These are phyloP conservation scores for Neurospora sp. DNA, from an alignment of 495 filamentous ascomycete species.

Conservation along the genomic window DNA sequence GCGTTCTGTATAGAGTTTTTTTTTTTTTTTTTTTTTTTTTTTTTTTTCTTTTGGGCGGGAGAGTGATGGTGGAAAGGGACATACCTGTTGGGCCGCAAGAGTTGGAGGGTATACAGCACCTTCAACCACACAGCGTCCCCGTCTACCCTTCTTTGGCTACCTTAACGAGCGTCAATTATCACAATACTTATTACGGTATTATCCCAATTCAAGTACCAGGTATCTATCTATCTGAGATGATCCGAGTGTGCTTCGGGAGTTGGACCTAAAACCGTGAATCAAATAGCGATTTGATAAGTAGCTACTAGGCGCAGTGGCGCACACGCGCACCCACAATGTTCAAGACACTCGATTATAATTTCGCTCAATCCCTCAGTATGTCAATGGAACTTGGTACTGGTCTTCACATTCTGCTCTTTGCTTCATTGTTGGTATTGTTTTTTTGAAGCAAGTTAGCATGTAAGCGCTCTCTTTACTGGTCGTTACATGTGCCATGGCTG, in stretches of 20 bases:
- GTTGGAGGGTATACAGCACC: not conserved
- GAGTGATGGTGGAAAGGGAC: not conserved
- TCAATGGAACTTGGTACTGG: too few relatives aligned
- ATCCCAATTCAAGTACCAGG: not conserved
- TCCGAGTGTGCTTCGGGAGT: not conserved
- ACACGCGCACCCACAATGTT: too few relatives aligned
- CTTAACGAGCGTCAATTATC: not conserved
- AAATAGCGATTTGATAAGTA: not conserved
- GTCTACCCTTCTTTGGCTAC: not conserved
- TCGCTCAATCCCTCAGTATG: too few relatives aligned
- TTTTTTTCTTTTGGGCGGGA: not conserved
- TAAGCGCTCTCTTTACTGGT: too few relatives aligned
- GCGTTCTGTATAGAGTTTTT: not conserved
- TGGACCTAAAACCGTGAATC: not conserved
- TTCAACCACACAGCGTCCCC: not conserved
- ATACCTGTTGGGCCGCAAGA: not conserved
- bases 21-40: not conserved
- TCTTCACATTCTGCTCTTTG: too few relatives aligned
- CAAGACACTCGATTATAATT: too few relatives aligned
- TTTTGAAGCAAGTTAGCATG: too few relatives aligned
- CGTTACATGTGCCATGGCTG: too few relatives aligned
- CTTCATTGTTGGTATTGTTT: too few relatives aligned
- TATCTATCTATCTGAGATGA: not conserved
- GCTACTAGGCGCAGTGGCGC: too few relatives aligned
- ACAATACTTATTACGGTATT: not conserved